Conservation (phyloP, 192 early-diverging fungal genomes). For the Funneliformis geosporum region DNA sequence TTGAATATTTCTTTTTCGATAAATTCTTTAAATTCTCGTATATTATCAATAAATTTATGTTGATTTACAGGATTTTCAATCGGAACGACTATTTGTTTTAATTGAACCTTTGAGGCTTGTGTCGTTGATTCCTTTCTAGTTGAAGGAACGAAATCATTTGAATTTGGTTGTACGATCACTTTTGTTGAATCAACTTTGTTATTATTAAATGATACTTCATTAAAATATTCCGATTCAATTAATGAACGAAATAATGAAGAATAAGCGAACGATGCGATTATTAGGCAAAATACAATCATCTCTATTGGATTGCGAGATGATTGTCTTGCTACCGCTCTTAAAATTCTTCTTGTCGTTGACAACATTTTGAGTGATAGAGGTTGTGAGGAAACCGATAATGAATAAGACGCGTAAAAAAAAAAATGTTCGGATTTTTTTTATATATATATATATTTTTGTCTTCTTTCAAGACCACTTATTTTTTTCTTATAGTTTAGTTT, state of each 20-base stretch:
- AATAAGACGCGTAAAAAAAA: too few species aligned
- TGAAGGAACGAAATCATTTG: slow-evolving; percentile 41
- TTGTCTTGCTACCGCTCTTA: slow-evolving; percentile 39
- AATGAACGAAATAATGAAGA: slow-evolving; percentile 74
- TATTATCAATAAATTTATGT: slow-evolving; percentile 36
- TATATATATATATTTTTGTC: too few species aligned
- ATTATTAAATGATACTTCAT: slow-evolving; percentile 38
- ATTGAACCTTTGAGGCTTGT: slow-evolving; percentile 51
- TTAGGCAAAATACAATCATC: slow-evolving; percentile 67
- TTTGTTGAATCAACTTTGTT: slow-evolving; percentile 47
- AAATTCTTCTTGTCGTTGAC: background rate
- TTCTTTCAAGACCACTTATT: too few species aligned
- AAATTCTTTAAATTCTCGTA: slow-evolving; percentile 40
- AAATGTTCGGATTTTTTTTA: too few species aligned
- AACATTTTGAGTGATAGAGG: background rate
- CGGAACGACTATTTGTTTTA: slow-evolving; percentile 62
- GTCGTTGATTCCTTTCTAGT: slow-evolving; percentile 47
- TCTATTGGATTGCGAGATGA: slow-evolving; percentile 80
- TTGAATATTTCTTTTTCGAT: slow-evolving; percentile 45
- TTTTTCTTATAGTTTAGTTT: too few species aligned
- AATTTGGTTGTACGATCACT: slow-evolving; percentile 41
- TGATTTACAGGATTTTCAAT: slow-evolving; percentile 30
- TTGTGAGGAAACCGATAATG: too few species aligned
- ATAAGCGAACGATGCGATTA: slow-evolving; percentile 76
- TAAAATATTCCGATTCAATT: slow-evolving; percentile 66